A percentile compares a stretch with the other conserved stretches of the same genome.
These are phyloP conservation scores for Venturia asperata DNA, from an alignment of 2,329 filamentous ascomycete genomes.

Conservation along the genomic window DNA sequence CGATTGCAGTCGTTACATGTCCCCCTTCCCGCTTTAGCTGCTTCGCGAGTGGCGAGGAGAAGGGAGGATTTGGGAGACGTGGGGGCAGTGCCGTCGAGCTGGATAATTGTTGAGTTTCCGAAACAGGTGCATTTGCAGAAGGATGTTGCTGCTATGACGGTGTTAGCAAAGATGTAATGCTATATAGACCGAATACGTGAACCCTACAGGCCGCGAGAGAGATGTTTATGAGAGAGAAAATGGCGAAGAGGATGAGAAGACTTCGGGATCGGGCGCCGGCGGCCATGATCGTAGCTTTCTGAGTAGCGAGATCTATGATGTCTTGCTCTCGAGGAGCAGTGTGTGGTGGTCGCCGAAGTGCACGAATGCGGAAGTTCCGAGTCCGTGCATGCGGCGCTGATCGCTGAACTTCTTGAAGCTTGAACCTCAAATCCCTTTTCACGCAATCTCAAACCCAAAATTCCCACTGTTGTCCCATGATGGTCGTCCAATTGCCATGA, in stretches of 20 bases:
- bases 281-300: not conserved
- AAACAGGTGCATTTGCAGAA: conserved; percentile 69
- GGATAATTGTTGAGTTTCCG: conserved; percentile 60
- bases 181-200: not conserved
- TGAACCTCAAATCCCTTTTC: not conserved
- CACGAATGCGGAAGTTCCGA: too few species aligned
- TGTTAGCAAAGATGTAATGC: not conserved
- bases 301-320: not conserved
- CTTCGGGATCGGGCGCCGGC: not conserved
- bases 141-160: conserved; percentile 46
- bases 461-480: conserved; percentile 4
- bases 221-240: conserved; percentile 33
- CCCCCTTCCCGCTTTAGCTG: conserved; percentile 26
- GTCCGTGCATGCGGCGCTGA: not conserved
- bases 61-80: conserved; percentile 16
- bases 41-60: not conserved
- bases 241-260: conserved; percentile 6
- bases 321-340: not conserved
- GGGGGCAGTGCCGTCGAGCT: conserved; percentile 44
- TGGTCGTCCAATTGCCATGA: conserved; percentile 21
- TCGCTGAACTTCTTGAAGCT: not conserved
- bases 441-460: not conserved
- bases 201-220: conserved; percentile 31
- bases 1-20: conserved; percentile 62
- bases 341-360: not conserved